phyloP scores from a whole-genome alignment of 805 yeast species.

The Maudiozyma pseudohumilis region DNA sequence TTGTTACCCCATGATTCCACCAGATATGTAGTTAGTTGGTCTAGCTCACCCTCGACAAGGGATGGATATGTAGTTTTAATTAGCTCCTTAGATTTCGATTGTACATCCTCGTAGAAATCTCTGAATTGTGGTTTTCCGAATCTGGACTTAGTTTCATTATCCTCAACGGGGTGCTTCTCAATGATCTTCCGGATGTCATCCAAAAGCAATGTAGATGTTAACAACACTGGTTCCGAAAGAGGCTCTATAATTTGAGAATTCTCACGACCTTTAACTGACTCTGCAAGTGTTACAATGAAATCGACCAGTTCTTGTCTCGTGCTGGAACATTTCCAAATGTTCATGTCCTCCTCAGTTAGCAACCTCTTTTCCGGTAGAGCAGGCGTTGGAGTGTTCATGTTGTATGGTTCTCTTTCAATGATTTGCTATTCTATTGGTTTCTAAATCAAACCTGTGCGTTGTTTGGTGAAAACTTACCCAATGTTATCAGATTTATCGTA shows the following conservation, averaged over 20 bases:
- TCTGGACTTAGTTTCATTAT: conserved; percentile 49
- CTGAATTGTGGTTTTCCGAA: conserved; percentile 89
- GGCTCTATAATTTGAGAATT: conserved; percentile 39
- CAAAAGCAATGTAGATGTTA: conserved; percentile 33
- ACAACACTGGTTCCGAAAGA: conserved; percentile 27
- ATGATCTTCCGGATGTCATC: conserved; percentile 38
- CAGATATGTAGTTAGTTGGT: conserved; percentile 51
- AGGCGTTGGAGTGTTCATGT: too few species aligned
- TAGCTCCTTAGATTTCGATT: conserved; percentile 19
- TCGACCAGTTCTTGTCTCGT: conserved; percentile 41
- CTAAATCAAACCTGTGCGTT: too few species aligned
- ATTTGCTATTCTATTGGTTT: too few species aligned
- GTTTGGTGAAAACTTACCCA: too few species aligned
- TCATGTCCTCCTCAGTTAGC: conserved; percentile 48
- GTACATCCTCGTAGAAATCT: conserved; percentile 65
- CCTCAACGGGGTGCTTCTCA: conserved; percentile 57
- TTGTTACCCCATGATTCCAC: conserved; percentile 75
- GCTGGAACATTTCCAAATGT: conserved; percentile 43
- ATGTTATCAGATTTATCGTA: too few species aligned
- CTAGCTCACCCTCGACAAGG: conserved; percentile 14
- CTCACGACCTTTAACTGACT: conserved; percentile 51
- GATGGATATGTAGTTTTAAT: conserved; percentile 15
- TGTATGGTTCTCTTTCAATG: too few species aligned
- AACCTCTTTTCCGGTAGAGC: conserved; percentile 42
- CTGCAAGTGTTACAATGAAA: conserved; percentile 51